phyloP scores from a whole-genome alignment of 768 basidiomycete species.

The Crassisporium funariophilum region DNA sequence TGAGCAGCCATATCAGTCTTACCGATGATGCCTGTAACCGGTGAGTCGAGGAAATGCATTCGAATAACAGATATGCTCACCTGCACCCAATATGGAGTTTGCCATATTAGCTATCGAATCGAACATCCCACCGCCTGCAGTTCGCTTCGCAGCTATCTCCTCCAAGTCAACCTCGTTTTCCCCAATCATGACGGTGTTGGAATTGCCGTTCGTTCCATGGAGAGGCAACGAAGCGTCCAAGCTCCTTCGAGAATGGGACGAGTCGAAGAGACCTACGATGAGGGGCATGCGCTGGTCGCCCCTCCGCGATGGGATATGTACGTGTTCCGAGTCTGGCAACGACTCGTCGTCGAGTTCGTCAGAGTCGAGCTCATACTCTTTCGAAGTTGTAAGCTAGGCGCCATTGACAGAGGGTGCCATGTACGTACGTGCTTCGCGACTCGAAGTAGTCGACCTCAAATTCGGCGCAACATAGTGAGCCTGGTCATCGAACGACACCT shows the following conservation, averaged over 20 bases:
- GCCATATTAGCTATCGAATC: conserved; percentile 93
- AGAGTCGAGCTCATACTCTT: conserved; percentile 84
- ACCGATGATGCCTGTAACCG: conserved; percentile 70
- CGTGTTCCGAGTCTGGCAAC: conserved; percentile 25
- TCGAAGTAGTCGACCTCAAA: conserved; percentile 70
- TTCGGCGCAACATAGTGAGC: conserved; percentile 70
- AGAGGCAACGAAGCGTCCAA: conserved; percentile 58
- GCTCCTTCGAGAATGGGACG: conserved; percentile 58
- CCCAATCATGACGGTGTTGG: conserved; percentile 31
- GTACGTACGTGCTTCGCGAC: conserved; percentile 80
- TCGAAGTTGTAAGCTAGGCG: conserved; percentile 2
- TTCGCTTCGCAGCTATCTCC: conserved; percentile 65
- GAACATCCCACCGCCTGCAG: conserved; percentile 71
- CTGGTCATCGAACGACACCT: conserved; percentile 68
- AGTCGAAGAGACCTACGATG: conserved; percentile 77
- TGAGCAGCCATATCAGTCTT: conserved; percentile 18
- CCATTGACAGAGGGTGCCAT: conserved; percentile 15
- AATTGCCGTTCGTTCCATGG: conserved; percentile 35
- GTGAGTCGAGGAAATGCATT: conserved; percentile 11
- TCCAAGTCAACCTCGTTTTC: conserved; percentile 62
- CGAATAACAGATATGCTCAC: conserved; percentile 40
- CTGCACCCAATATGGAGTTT: conserved; percentile 94
- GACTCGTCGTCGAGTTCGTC: conserved; percentile 73
- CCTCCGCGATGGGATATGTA: conserved; percentile 32
- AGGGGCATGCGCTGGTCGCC: conserved; percentile 68